Percentiles rank a stretch among this genome's conserved stretches.
These are phyloP conservation scores for Tylopilus subfusipes DNA, from an alignment of 768 basidiomycete genomes.

Conservation along the genomic window DNA sequence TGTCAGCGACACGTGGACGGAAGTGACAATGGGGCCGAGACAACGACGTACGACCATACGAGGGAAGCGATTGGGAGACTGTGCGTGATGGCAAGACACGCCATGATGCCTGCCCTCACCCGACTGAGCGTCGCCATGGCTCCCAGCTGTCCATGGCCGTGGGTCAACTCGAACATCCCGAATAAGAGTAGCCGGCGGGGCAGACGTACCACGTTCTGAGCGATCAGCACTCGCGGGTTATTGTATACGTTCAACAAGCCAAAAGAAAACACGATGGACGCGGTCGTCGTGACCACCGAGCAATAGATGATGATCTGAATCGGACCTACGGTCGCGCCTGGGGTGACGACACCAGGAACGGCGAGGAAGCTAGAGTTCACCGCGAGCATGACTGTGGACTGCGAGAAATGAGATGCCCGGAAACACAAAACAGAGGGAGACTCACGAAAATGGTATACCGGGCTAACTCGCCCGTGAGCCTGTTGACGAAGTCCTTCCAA, in stretches of 20 bases:
- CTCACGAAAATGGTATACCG: conserved; percentile 15
- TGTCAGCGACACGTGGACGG: not conserved
- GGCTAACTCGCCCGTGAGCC: conserved; percentile 5
- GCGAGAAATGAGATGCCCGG: not conserved
- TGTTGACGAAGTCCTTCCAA: conserved; percentile 11
- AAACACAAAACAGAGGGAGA: not conserved
- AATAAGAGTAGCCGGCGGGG: not conserved
- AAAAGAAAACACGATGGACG: conserved; percentile 14
- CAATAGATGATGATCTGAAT: conserved; percentile 13
- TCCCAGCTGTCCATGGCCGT: not conserved
- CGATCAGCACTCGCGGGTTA: conserved; percentile 2
- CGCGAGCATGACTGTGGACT: conserved; percentile 20
- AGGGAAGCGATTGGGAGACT: conserved; percentile 12
- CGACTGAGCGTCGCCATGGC: conserved; percentile 5
- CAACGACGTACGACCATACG: conserved; percentile 16
- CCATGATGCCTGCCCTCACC: conserved; percentile 3
- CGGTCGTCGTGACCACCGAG: conserved; percentile 2
- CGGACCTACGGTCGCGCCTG: not conserved
- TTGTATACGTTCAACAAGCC: conserved; percentile 10
- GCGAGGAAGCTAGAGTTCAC: conserved; percentile 17
- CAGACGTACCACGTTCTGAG: conserved; percentile 5
- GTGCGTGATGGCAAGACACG: conserved; percentile 12
- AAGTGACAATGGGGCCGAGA: not conserved
- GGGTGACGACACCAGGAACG: conserved; percentile 2
- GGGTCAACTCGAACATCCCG: not conserved